These are phyloP conservation scores for Fusarium acutatum DNA, from an alignment of 2,329 filamentous ascomycete species.

Conservation along the genomic window DNA sequence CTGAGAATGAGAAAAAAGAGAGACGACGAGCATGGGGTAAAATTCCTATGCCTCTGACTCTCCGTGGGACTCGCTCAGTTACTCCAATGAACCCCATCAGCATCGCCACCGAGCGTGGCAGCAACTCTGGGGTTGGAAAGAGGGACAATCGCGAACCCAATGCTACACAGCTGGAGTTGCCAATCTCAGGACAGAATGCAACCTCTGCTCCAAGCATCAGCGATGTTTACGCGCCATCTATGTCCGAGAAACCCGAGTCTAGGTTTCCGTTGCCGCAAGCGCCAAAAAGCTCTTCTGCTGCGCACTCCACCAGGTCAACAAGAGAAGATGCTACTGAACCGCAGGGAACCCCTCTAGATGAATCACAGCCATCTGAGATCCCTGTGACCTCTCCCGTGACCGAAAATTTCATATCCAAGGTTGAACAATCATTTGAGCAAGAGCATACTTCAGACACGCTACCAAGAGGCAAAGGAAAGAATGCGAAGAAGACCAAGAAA, in stretches of 20 bases:
- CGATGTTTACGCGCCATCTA: constrained; percentile 11
- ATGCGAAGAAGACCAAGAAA: constrained; percentile 39
- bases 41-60: constrained; percentile 47
- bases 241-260: not conserved
- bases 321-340: not conserved
- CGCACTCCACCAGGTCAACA: not conserved
- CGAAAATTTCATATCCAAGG: not conserved
- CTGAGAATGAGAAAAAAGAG: constrained; percentile 44
- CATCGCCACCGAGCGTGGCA: not conserved
- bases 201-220: constrained; percentile 16
- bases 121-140: not conserved
- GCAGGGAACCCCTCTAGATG: not conserved
- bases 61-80: constrained; percentile 20
- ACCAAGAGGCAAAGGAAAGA: constrained; percentile 22
- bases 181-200: constrained; percentile 16
- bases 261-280: not conserved
- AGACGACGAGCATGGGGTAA: constrained; percentile 46
- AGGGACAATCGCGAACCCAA: constrained; percentile 2
- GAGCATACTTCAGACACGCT: not conserved
- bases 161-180: constrained; percentile 2
- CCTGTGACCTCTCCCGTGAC: not conserved
- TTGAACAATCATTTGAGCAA: not conserved
- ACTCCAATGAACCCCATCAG: constrained; percentile 1
- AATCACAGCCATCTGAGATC: not conserved
- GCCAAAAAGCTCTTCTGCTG: not conserved